These are phyloP conservation scores for Aspergillus fructus DNA, from an alignment of 2,329 filamentous ascomycete species.

Conservation along the genomic window DNA sequence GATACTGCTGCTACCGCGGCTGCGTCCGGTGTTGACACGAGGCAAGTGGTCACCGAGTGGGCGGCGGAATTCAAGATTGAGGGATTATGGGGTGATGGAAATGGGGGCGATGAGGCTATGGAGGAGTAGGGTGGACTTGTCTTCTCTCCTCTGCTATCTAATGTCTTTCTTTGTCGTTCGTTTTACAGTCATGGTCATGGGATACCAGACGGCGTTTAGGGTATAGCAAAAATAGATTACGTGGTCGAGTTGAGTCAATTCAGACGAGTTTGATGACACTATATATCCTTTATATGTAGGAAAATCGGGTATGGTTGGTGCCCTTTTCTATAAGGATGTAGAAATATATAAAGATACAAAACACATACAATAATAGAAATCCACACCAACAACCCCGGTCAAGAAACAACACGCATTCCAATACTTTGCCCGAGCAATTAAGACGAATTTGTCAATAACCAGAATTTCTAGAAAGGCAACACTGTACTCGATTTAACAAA, in stretches of 20 bases:
- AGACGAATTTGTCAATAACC: no score
- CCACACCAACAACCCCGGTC: no score
- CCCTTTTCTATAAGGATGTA: no score
- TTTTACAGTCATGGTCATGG: constrained; percentile 11
- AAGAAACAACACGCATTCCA: no score
- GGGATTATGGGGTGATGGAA: constrained; percentile 79
- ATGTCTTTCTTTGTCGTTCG: constrained; percentile 13
- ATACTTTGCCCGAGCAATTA: no score
- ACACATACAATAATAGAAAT: no score
- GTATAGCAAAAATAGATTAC: constrained; percentile 9
- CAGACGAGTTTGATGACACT: neutral
- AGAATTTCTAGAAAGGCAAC: no score
- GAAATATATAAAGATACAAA: no score
- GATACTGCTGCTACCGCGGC: constrained; percentile 25
- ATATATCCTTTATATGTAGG: neutral
- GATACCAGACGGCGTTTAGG: constrained; percentile 17
- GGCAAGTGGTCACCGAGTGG: constrained; percentile 89
- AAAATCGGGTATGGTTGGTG: neutral
- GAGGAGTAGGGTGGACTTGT: constrained; percentile 32
- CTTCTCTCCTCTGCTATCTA: constrained; percentile 1
- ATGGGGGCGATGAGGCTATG: constrained; percentile 51
- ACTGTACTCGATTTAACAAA: no score
- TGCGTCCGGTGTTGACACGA: constrained; percentile 60
- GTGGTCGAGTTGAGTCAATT: neutral
- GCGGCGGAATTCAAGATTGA: constrained; percentile 94